Base-by-base conservation (phyloP, 2,329 filamentous ascomycete genomes). In the Metarhizium guizhouense region DNA sequence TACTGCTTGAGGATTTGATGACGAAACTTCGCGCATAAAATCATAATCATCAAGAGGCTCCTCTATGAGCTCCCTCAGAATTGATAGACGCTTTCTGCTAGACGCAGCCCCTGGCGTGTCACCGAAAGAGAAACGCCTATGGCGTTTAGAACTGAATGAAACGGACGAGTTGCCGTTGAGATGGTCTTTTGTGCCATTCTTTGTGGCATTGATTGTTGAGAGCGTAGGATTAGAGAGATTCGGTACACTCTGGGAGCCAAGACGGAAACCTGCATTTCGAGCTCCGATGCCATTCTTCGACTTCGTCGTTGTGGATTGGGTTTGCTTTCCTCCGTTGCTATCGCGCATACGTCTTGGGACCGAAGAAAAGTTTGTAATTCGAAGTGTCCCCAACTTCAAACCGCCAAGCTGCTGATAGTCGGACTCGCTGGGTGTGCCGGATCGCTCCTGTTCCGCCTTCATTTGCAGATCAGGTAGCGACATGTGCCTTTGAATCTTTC, bases 361-460 rank as follows among this genome's bases (percentile, higher is more conserved):
- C 2, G 83, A 83, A 3, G 73, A 71, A 14, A 81, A 83, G 65
- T 86, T 86, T 25, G 74, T 84, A 55, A 86, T 85, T 40, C 81
- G 77, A 52, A 86, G 63, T 2, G 81, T 81, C 2, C 84, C 84
- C 54, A 84, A 76, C 63, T 83, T 83, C 64, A 84, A 85, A 11
- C 76, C 80, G 3, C 83, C 83, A 36, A 82, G 76, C 49, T 84
- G 81, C 57, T 74, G 74, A 61, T 85, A 85, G n/a, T 80, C 76
- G 32, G 72, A 66, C 29, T 84, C 82, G 45, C 71, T 77, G 0
- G 83, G 71, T 8, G 71, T 73, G 14, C 64, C 61, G 7, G 65
- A 65, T 40, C 69, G 62, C 25, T 67, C 64, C 36, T 57, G 52
- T 30, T 57, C 54, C 16, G 55, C 49, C 53, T 56, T 50, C 38